Percentiles rank a stretch among this genome's conserved stretches.
Conservation (phyloP, 2,329 filamentous ascomycete genomes). For the Claviceps spartinae region DNA sequence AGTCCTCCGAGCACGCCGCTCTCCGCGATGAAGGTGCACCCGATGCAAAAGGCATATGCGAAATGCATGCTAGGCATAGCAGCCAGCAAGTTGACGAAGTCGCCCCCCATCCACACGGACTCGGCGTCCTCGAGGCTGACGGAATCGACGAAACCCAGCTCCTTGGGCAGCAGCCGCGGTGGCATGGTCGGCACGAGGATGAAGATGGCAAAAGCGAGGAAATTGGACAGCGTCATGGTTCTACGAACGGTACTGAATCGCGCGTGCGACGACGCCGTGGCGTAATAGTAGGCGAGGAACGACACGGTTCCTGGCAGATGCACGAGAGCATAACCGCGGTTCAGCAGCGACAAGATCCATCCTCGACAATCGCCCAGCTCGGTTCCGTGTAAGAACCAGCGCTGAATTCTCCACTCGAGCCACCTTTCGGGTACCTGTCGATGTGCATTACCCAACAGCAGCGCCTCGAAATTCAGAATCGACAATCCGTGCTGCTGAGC, state of each 20-base stretch:
- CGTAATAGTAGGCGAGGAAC: constrained; percentile 47
- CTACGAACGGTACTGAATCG: constrained; percentile 37
- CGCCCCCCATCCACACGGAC: constrained; percentile 12
- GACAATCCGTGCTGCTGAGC: constrained; percentile 4
- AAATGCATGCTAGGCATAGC: constrained; percentile 46
- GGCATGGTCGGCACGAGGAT: constrained; percentile 45
- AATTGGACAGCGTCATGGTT: constrained; percentile 43
- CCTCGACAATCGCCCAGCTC: constrained; percentile 23
- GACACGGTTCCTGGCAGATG: constrained; percentile 59
- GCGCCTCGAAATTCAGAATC: constrained; percentile 5
- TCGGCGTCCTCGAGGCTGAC: constrained; percentile 29
- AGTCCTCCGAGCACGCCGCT: constrained; percentile 32
- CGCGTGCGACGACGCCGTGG: constrained; percentile 47
- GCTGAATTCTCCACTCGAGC: constrained; percentile 33
- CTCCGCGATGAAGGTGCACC: constrained; percentile 36
- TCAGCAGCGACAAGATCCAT: constrained; percentile 47
- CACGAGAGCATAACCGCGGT: constrained; percentile 57
- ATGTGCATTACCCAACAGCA: constrained; percentile 5
- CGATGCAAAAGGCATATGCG: constrained; percentile 39
- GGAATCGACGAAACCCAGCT: constrained; percentile 41
- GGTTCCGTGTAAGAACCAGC: constrained; percentile 40
- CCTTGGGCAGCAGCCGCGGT: constrained; percentile 40
- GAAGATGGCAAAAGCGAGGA: constrained; percentile 41
- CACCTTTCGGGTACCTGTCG: constrained; percentile 5
- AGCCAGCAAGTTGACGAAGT: constrained; percentile 42